Conservation (phyloP, 2,329 filamentous ascomycete genomes). For the Cladobotryum mycophilum region DNA sequence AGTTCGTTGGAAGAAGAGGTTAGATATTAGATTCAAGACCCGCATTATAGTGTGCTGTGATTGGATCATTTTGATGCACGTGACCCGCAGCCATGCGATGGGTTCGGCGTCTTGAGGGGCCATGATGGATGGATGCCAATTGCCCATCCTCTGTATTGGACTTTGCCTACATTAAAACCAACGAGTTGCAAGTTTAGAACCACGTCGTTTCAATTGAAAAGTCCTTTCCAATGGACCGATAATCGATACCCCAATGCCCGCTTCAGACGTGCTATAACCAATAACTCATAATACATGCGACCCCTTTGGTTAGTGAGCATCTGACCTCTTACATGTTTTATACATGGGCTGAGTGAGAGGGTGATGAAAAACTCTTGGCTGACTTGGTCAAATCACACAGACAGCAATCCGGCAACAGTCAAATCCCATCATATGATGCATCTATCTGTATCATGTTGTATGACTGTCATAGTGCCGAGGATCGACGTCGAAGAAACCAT, state of each 20-base stretch:
- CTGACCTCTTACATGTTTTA: slow-evolving; percentile 4
- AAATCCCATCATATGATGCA: slow-evolving; percentile 12
- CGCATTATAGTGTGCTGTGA: slow-evolving; percentile 12
- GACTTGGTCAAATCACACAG: slow-evolving; percentile 7
- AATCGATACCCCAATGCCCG: slow-evolving; percentile 4
- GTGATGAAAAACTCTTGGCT: slow-evolving; percentile 3
- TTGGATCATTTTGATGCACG: slow-evolving; percentile 15
- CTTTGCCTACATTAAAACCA: slow-evolving; percentile 16
- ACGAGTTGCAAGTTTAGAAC: slow-evolving; percentile 11
- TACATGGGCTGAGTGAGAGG: slow-evolving; percentile 4
- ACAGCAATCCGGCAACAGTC: not conserved
- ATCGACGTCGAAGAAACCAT: slow-evolving; percentile 16
- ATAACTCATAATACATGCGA: slow-evolving; percentile 6
- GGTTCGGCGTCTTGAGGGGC: slow-evolving; percentile 18
- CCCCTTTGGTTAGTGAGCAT: slow-evolving; percentile 13
- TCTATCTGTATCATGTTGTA: slow-evolving; percentile 19
- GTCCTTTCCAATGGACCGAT: slow-evolving; percentile 5
- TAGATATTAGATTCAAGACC: slow-evolving; percentile 11
- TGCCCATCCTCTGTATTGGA: slow-evolving; percentile 18
- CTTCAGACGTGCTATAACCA: not conserved
- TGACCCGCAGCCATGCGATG: slow-evolving; percentile 16
- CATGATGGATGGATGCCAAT: slow-evolving; percentile 16
- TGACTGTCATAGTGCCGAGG: slow-evolving; percentile 18
- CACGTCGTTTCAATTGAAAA: slow-evolving; percentile 3
- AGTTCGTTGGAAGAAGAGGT: not conserved